Percentiles rank a stretch among this genome's conserved stretches.
Evolutionary conservation across 495 filamentous ascomycete species (phyloP).

Genomic region (Xylaria grammica): DNA sequence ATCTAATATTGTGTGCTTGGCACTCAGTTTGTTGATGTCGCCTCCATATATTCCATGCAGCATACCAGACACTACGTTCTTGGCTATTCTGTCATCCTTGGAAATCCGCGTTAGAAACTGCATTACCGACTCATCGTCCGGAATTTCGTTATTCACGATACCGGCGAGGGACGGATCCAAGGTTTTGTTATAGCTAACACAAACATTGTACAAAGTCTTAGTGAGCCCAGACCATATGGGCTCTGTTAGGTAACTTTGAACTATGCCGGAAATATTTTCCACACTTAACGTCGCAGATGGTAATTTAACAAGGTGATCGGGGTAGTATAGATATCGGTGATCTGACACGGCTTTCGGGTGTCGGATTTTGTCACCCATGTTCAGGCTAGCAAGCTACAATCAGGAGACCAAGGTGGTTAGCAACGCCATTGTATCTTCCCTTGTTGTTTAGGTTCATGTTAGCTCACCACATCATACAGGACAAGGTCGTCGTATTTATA

Average conservation of each 20-base stretch:
- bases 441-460: not conserved
- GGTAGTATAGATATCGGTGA: constrained; percentile 90
- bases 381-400: constrained; percentile 67
- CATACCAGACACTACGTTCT: constrained; percentile 80
- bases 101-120: constrained; percentile 67
- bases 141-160: constrained; percentile 11
- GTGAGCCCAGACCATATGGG: constrained; percentile 65
- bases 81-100: constrained; percentile 57
- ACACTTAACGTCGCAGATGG: constrained; percentile 50
- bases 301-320: constrained; percentile 79
- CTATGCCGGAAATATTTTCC: constrained; percentile 25
- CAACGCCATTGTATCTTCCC: constrained; percentile 10
- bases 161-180: not conserved
- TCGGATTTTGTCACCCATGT: constrained; percentile 64
- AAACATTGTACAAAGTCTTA: constrained; percentile 44
- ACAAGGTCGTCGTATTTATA: constrained; percentile 46
- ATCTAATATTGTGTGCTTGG: constrained; percentile 51
- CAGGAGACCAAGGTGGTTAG: constrained; percentile 8
- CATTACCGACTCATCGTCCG: constrained; percentile 73
- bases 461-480: constrained; percentile 51
- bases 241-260: constrained; percentile 56
- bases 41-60: constrained; percentile 95
- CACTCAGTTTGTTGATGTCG: constrained; percentile 80
- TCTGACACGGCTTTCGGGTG: constrained; percentile 50
- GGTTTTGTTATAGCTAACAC: constrained; percentile 11